phyloP scores from a whole-genome alignment of 768 basidiomycete species.

The Cystobasidiopsis lactophilus region DNA sequence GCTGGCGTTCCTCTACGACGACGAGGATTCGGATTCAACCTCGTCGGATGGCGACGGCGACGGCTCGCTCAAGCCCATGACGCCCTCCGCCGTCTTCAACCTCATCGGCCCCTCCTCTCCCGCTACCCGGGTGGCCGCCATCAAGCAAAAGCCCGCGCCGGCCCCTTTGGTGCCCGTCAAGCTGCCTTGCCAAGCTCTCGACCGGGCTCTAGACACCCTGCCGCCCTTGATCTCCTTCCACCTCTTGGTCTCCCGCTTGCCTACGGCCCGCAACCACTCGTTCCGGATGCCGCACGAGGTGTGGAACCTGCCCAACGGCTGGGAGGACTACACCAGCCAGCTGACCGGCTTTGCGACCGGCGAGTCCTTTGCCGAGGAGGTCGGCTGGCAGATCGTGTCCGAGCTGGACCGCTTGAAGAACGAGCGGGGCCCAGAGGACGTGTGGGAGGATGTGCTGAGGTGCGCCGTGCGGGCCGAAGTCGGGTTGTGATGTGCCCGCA shows the following conservation, averaged over 20 bases:
- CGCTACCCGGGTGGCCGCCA: not conserved
- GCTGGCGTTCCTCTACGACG: conserved; percentile 3
- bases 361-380: conserved; percentile 18
- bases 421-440: not conserved
- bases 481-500: no score
- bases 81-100: conserved; percentile 5
- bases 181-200: conserved; percentile 14
- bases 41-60: not conserved
- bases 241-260: conserved; percentile 16
- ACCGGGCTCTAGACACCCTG: conserved; percentile 12
- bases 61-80: conserved; percentile 6
- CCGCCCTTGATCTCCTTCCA: conserved; percentile 19
- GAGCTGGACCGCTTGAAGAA: conserved; percentile 7
- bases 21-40: not conserved
- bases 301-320: conserved; percentile 13
- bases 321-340: conserved; percentile 16
- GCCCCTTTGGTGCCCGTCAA: not conserved
- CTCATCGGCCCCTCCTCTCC: not conserved
- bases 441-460: not conserved
- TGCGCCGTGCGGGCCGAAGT: not conserved
- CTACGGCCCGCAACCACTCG: conserved; percentile 4
- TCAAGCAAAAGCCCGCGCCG: not conserved
- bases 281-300: conserved; percentile 17
- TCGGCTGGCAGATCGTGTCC: conserved; percentile 16
- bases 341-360: conserved; percentile 17